Base-by-base conservation (phyloP, 163 green algal species). In the Picocystis sp. region DNA sequence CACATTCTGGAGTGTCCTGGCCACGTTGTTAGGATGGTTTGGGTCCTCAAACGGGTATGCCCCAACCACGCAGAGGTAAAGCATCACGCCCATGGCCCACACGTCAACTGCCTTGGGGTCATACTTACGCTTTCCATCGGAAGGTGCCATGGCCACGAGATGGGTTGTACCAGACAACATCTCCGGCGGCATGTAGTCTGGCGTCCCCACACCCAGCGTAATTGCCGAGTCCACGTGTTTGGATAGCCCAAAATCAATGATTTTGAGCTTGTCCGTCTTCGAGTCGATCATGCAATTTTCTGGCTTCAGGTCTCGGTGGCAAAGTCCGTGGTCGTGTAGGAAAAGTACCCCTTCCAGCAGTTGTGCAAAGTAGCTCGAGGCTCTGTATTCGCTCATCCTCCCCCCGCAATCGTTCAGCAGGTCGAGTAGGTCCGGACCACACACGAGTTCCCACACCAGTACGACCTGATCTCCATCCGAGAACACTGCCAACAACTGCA, bases 171-270 rank as follows among this genome's bases (percentile, higher is more conserved):
- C 29, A 33, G 44, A 50, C 44, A 57, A 12, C 11, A 86, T 67
- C 60, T 84, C 79, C 1, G 77, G 82, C 11, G 66, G 57, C 71
- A 88, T 82, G 67, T 92, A 92, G 62, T 90, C 76, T 1, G 71
- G 75, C 0, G 74, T 84, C 35, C 73, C 74, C 2, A 82, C 67
- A 2, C 78, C 80, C 3, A 90, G 64, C 0, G 81, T 93, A 2
- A 73, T 61, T 6, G 75, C 83, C 1, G 52, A 75, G 14, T 81
- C 67, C 43, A 86, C 48, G 52, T 80, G 73, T 67, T 87, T 89
- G 53, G 54, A 67, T 10, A 93, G 65, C 8, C 83, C 81, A 66
- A 92, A 92, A 61, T 93, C 82, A 45, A 93, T 90, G 15, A 92
- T 66, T 64, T 84, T 84, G 13, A 89, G 55, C 11, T 66, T 51